A percentile compares a stretch with the other conserved stretches of the same genome.
Evolutionary conservation across 2,329 filamentous ascomycete genomes (phyloP).

Genomic region (Dothiorella sarmentorum): DNA sequence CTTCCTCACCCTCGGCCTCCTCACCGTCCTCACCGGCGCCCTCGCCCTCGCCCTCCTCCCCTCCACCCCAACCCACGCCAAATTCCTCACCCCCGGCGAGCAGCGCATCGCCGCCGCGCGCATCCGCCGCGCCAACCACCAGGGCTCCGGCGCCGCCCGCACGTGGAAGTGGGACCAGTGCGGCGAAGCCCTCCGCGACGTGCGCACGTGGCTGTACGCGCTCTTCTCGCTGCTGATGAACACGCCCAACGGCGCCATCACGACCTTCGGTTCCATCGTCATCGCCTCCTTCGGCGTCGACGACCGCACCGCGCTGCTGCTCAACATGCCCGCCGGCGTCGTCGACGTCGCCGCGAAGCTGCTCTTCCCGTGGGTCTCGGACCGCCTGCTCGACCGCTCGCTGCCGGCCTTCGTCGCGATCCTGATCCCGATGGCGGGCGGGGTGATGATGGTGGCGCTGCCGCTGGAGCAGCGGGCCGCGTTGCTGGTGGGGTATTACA

Average conservation of each 20-base stretch:
- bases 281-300: too few relatives aligned
- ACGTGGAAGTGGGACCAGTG: conserved; percentile 72
- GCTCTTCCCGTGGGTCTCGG: conserved; percentile 4
- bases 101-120: conserved; percentile 24
- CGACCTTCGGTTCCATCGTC: conserved; percentile 3
- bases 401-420: conserved; percentile 21
- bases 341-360: conserved; percentile 18
- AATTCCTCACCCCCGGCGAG: conserved; percentile 22
- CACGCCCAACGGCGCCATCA: conserved; percentile 17
- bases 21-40: conserved; percentile 44
- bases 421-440: conserved; percentile 14
- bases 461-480: conserved; percentile 10
- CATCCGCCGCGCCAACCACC: conserved; percentile 25
- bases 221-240: not conserved
- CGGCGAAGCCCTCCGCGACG: conserved; percentile 24
- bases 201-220: conserved; percentile 21
- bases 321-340: not conserved
- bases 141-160: conserved; percentile 62
- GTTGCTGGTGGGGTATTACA: not conserved
- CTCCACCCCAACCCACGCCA: conserved; percentile 31
- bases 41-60: conserved; percentile 43
- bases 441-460: conserved; percentile 1
- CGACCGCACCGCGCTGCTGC: too few relatives aligned
- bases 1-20: conserved; percentile 44
- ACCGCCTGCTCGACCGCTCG: conserved; percentile 20